Evolutionary conservation across 129 eudicot species (phyloP).

Genomic region (Arctium minus): DNA sequence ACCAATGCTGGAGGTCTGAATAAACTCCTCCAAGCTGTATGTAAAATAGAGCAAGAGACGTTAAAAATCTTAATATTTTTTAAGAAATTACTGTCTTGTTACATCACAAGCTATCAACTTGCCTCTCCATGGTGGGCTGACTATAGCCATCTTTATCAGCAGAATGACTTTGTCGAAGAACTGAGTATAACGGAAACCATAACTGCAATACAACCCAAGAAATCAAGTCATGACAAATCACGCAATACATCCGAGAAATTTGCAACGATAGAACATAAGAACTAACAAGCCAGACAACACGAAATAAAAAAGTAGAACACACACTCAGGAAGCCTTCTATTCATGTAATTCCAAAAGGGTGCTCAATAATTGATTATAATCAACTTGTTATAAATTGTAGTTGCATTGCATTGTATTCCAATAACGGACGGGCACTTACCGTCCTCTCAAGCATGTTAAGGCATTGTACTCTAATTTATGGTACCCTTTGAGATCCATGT

Average conservation of each 20-base stretch:
- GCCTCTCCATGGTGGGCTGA: conserved; percentile 63
- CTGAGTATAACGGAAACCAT: conserved; percentile 88
- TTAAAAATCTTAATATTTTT: neutral
- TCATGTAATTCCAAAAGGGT: neutral
- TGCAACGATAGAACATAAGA: neutral
- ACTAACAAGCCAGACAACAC: neutral
- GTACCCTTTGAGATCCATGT: neutral
- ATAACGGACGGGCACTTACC: neutral
- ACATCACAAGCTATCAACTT: conserved; percentile 27
- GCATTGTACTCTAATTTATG: neutral
- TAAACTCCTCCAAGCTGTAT: conserved; percentile 83
- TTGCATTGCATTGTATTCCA: neutral
- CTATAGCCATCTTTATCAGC: conserved; percentile 42
- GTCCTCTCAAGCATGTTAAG: neutral
- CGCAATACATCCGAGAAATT: neutral
- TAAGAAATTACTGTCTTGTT: neutral
- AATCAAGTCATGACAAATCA: neutral
- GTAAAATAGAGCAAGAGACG: neutral
- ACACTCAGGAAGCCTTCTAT: neutral
- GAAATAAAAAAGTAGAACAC: neutral
- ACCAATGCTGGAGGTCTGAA: conserved; percentile 81
- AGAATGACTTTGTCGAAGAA: conserved; percentile 46
- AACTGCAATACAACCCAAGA: conserved; percentile 43
- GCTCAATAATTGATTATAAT: neutral
- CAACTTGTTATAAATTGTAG: neutral